Evolutionary conservation across 2,329 filamentous ascomycete species (phyloP).

Genomic region (Sclerotinia minor): DNA sequence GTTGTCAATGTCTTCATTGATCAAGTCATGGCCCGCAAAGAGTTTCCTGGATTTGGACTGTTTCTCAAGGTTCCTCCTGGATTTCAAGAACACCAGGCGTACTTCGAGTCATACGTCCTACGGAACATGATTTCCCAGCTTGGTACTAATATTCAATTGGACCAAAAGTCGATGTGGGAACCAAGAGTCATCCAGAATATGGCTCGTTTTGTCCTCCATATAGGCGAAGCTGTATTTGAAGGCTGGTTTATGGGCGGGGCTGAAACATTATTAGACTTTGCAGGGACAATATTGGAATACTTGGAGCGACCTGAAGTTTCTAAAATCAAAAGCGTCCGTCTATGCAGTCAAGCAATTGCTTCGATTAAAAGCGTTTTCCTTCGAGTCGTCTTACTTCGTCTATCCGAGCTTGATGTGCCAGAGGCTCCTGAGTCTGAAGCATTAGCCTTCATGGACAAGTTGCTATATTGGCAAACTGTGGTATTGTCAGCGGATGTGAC

Average conservation of each 20-base stretch:
- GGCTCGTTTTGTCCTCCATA: slow-evolving; percentile 74
- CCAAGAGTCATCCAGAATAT: slow-evolving; percentile 85
- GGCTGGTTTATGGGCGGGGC: slow-evolving; percentile 94
- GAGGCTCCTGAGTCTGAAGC: slow-evolving; percentile 61
- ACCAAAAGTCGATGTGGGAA: slow-evolving; percentile 73
- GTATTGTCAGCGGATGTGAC: slow-evolving; percentile 75
- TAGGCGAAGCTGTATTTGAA: slow-evolving; percentile 89
- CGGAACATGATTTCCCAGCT: slow-evolving; percentile 72
- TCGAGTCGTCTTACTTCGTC: slow-evolving; percentile 72
- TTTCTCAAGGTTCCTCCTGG: slow-evolving; percentile 88
- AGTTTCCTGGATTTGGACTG: slow-evolving; percentile 84
- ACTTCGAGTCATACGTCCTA: slow-evolving; percentile 89
- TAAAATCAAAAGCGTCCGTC: slow-evolving; percentile 79
- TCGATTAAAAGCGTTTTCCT: slow-evolving; percentile 77
- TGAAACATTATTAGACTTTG: slow-evolving; percentile 79
- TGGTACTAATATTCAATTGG: slow-evolving; percentile 66
- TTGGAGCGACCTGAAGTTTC: slow-evolving; percentile 82
- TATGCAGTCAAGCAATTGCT: slow-evolving; percentile 81
- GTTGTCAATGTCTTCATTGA: slow-evolving; percentile 80
- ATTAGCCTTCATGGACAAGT: slow-evolving; percentile 73
- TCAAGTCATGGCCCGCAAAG: slow-evolving; percentile 81
- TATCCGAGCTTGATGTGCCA: slow-evolving; percentile 78
- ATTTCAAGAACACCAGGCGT: slow-evolving; percentile 91
- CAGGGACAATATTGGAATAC: slow-evolving; percentile 82
- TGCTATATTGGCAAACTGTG: slow-evolving; percentile 95